Conservation (phyloP, 495 filamentous ascomycete species). For the Penicillium soppii region DNA sequence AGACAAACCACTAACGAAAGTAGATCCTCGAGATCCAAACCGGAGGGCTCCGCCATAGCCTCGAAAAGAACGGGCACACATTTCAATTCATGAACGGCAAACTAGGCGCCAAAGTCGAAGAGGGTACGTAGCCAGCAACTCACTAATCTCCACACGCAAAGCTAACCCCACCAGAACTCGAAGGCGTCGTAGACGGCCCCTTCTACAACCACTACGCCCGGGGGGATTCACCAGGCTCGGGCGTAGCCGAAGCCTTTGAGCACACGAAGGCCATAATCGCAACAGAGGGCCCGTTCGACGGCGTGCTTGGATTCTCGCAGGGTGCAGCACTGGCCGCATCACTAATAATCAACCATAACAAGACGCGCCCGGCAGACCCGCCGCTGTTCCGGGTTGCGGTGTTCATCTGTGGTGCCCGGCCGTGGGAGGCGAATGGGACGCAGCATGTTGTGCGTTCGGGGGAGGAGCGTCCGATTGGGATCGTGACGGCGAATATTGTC, state of each 20-base stretch:
- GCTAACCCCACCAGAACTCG: conserved; percentile 26
- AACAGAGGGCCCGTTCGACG: conserved; percentile 45
- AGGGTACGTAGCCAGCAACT: conserved; percentile 20
- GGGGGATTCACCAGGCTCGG: conserved; percentile 22
- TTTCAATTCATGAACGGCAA: conserved; percentile 38
- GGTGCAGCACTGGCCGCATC: conserved; percentile 39
- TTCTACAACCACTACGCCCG: conserved; percentile 41
- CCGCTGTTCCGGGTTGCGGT: conserved; percentile 42
- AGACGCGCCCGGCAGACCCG: conserved; percentile 21
- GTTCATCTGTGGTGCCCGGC: conserved; percentile 36
- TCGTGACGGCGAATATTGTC: conserved; percentile 44
- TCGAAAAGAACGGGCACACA: conserved; percentile 31
- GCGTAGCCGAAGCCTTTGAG: conserved; percentile 31
- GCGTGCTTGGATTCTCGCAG: conserved; percentile 47
- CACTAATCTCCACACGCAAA: neutral
- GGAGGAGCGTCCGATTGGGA: conserved; percentile 24
- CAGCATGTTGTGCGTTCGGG: conserved; percentile 10
- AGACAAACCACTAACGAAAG: conserved; percentile 3
- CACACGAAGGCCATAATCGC: conserved; percentile 32
- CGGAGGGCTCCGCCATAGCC: conserved; percentile 33
- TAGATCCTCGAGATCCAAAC: conserved; percentile 45
- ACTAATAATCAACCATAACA: conserved; percentile 35
- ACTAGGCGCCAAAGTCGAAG: conserved; percentile 24
- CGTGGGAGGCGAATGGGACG: conserved; percentile 31
- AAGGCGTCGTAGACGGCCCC: conserved; percentile 34